Base-by-base conservation (phyloP, 441 rosid genomes). In the Croton laevigatus region DNA sequence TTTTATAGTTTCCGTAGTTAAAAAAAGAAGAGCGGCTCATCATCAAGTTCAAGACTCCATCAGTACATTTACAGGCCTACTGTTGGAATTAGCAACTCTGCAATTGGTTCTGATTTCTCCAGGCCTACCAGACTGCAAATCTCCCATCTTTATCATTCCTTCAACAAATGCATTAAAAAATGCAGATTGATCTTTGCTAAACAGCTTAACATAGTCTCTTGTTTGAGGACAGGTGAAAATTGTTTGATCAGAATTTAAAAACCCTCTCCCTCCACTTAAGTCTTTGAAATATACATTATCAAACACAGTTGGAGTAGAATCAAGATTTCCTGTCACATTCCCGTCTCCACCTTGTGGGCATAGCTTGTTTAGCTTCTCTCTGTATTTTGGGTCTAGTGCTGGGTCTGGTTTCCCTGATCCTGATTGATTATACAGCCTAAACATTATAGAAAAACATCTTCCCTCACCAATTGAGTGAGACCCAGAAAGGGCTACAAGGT, bases 401-500 rank as follows among this genome's bases (percentile, higher is more conserved):
- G 94, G 91, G 79, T 94, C 98, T 0, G 93, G 85, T 53, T 38
- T 63, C 53, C 91, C 98, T 0, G 94, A 66, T 3, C 93, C 98
- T 0, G 98, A 90, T 65, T 94, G 99, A 80, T 94, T 94, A 71
- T 94, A 94, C 68, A 94, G 96, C 78, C 98, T 84, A 59, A 83
- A 90, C 81, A 90, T 79, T 72, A 94, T 79, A 0, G 99, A 94
- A 70, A 94, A 92, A 73, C 99, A 94, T 62, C 99, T 77, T 40
- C 73, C 98, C 74, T 92, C 74, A 27, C 98, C 98, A 3, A 94
- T 87, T 1, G 99, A 89, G 78, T 92, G 99, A 59, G 99, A 89
- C 9, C 98, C 99, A 0, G 99, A 94, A 63, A 94, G 94, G 68
- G 97, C 98, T 8, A 94, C 97, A 55, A 87, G 78, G 78, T 94